Conservation (phyloP, 805 yeast species). For the Zygotorulaspora danielsina region DNA sequence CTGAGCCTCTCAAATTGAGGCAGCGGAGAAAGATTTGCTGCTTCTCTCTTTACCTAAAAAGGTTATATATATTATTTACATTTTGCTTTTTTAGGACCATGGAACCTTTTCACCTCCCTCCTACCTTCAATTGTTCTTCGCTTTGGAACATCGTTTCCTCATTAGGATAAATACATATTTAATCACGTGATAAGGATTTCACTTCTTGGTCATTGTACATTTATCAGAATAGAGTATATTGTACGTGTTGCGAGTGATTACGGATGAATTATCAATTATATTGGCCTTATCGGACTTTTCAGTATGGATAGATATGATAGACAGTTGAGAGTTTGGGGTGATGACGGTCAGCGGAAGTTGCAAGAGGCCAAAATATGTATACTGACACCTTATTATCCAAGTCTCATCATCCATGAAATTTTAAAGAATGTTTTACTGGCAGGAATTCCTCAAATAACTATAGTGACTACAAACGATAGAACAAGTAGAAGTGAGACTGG, state of each 20-base stretch:
- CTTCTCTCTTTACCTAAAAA: not conserved
- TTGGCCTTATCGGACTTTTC: not conserved
- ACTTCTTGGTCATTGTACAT: not conserved
- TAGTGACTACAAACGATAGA: not conserved
- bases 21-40: not conserved
- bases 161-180: not conserved
- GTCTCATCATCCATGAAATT: constrained; percentile 59
- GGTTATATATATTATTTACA: not conserved
- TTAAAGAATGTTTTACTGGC: constrained; percentile 77
- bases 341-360: constrained; percentile 63
- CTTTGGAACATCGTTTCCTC: not conserved
- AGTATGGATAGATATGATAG: constrained; percentile 66
- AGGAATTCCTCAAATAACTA: constrained; percentile 38
- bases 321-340: constrained; percentile 84
- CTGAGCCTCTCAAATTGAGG: not conserved
- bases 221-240: too few relatives aligned
- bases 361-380: constrained; percentile 57
- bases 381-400: constrained; percentile 47
- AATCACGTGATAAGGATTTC: too few relatives aligned
- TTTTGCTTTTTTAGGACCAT: not conserved
- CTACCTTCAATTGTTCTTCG: not conserved
- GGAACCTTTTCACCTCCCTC: not conserved
- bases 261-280: too few relatives aligned
- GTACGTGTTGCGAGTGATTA: too few relatives aligned
- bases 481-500: not conserved